Evolutionary conservation across 129 eudicot species (phyloP).

Genomic region (Tagetes erecta): DNA sequence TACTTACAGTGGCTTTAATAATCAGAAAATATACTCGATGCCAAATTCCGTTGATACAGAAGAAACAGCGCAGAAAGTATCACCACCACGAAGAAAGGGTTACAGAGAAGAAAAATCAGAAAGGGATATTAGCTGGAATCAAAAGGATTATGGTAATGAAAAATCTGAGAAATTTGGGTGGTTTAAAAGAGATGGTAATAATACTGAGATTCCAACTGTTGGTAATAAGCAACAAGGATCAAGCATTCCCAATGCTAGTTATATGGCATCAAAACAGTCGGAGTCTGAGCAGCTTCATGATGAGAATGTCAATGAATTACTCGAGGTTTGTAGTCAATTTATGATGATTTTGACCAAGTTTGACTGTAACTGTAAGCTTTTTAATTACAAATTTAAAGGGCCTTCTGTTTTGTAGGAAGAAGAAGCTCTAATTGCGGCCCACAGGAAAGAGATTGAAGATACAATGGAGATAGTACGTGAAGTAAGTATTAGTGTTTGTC

Average conservation of each 20-base stretch:
- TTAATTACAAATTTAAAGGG: background rate
- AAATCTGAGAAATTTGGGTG: slow-evolving; percentile 60
- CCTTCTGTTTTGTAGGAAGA: slow-evolving; percentile 60
- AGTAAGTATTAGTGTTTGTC: slow-evolving; percentile 40
- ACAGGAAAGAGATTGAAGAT: slow-evolving; percentile 95
- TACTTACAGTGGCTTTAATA: slow-evolving; percentile 41
- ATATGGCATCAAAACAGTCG: slow-evolving; percentile 39
- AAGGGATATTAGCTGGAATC: slow-evolving; percentile 48
- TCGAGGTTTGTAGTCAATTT: slow-evolving; percentile 60
- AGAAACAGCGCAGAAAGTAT: slow-evolving; percentile 85
- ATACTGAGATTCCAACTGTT: slow-evolving; percentile 39
- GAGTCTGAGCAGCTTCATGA: slow-evolving; percentile 64
- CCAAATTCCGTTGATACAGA: slow-evolving; percentile 56
- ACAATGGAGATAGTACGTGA: slow-evolving; percentile 99
- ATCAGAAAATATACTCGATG: slow-evolving; percentile 48
- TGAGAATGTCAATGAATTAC: slow-evolving; percentile 73
- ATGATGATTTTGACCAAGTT: slow-evolving; percentile 7
- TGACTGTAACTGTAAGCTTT: background rate
- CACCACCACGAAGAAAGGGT: slow-evolving; percentile 83
- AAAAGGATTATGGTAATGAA: slow-evolving; percentile 61
- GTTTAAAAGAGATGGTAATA: slow-evolving; percentile 45
- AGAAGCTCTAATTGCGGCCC: slow-evolving; percentile 92
- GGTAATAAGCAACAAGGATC: slow-evolving; percentile 57
- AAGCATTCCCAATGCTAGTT: slow-evolving; percentile 40
- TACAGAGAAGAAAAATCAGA: slow-evolving; percentile 71